These are phyloP conservation scores for Saksenaea vasiformis DNA, from an alignment of 371 early-diverging fungal genomes.

Conservation along the genomic window DNA sequence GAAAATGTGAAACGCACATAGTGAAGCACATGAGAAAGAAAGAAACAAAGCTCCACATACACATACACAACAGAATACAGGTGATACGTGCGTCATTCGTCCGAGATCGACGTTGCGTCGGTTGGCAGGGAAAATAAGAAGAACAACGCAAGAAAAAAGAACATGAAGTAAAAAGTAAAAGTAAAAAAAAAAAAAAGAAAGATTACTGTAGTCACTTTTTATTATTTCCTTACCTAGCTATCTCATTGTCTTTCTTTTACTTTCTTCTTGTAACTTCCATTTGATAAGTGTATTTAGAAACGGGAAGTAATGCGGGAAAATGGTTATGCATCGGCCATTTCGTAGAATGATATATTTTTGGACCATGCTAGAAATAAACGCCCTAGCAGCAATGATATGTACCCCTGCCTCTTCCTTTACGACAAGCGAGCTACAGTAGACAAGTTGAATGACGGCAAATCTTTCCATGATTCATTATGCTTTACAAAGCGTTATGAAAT, in stretches of 20 bases:
- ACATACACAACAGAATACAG: background rate
- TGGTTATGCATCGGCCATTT: slow-evolving; percentile 2
- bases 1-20: background rate
- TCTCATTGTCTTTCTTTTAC: background rate
- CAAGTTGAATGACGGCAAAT: no score
- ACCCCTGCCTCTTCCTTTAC: background rate
- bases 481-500: background rate
- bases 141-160: background rate
- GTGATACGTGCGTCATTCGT: slow-evolving; percentile 1
- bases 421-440: no score
- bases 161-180: background rate
- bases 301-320: background rate
- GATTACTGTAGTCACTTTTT: no score
- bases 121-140: background rate
- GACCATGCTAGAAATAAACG: background rate
- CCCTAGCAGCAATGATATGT: background rate
- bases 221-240: no score
- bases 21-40: background rate
- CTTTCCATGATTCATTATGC: no score
- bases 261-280: background rate
- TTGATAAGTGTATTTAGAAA: background rate
- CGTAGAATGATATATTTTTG: slow-evolving; percentile 1
- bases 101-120: slow-evolving; percentile 1
- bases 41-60: background rate
- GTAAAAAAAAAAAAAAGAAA: background rate